Evolutionary conservation across 495 filamentous ascomycete genomes (phyloP).

Genomic region (Penicillium cinerascens): DNA sequence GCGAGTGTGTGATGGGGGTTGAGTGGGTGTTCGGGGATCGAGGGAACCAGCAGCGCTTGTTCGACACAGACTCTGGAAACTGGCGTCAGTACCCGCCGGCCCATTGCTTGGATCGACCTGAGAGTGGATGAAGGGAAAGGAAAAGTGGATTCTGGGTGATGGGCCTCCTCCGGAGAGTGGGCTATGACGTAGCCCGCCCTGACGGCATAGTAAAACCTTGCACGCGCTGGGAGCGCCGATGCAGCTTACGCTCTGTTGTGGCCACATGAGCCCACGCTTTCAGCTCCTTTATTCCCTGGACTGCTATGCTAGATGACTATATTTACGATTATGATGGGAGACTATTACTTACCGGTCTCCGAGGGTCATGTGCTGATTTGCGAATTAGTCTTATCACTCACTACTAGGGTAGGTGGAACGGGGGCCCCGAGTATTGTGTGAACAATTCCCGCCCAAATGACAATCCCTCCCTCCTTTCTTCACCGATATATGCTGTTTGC

Average conservation of each 20-base stretch:
- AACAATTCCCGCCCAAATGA: neutral
- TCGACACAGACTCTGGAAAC: constrained; percentile 12
- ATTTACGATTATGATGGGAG: too few species aligned
- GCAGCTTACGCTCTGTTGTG: too few species aligned
- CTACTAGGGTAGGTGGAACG: too few species aligned
- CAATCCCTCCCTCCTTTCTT: neutral
- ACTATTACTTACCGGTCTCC: too few species aligned
- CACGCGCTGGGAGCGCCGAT: neutral
- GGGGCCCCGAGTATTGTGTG: neutral
- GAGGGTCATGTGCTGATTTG: too few species aligned
- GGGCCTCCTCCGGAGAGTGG: constrained; percentile 30
- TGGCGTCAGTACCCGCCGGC: constrained; percentile 29
- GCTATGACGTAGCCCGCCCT: constrained; percentile 38
- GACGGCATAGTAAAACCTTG: constrained; percentile 13
- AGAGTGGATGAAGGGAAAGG: constrained; percentile 16
- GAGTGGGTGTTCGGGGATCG: constrained; percentile 10
- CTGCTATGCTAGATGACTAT: too few species aligned
- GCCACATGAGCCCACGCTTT: too few species aligned
- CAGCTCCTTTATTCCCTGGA: too few species aligned
- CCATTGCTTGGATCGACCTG: constrained; percentile 31
- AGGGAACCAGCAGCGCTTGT: constrained; percentile 5
- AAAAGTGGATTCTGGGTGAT: constrained; percentile 31
- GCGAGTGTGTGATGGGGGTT: constrained; percentile 1
- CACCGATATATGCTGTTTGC: neutral
- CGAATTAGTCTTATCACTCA: too few species aligned